phyloP scores from a whole-genome alignment of 441 rosid genomes.

The Brassica balearica region DNA sequence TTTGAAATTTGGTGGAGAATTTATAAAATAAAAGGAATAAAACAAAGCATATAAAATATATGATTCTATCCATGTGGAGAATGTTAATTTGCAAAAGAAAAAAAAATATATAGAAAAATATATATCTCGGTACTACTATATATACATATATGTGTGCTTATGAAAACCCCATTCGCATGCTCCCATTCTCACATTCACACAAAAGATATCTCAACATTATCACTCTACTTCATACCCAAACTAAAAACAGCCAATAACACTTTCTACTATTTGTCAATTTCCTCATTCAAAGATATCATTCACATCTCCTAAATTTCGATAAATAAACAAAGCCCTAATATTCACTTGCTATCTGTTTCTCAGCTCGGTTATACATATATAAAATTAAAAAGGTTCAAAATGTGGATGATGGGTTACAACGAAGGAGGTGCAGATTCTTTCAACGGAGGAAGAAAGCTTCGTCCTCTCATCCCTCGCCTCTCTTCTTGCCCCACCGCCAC shows the following conservation, averaged over 20 bases:
- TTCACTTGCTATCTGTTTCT: background rate
- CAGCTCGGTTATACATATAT: background rate
- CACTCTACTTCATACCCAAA: slow-evolving; percentile 33
- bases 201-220: slow-evolving; percentile 29
- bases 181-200: slow-evolving; percentile 39
- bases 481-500: slow-evolving; percentile 49
- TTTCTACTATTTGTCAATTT: slow-evolving; percentile 24
- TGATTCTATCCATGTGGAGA: background rate
- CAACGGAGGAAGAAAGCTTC: slow-evolving; percentile 73
- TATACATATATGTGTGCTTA: slow-evolving; percentile 28
- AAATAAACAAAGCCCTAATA: slow-evolving; percentile 25
- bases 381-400: background rate
- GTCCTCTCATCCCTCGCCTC: slow-evolving; percentile 86
- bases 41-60: background rate
- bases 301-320: background rate
- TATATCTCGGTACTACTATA: slow-evolving; percentile 28
- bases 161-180: slow-evolving; percentile 44
- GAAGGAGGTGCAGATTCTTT: slow-evolving; percentile 72
- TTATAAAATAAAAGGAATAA: background rate
- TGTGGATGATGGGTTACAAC: slow-evolving; percentile 85
- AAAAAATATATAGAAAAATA: background rate
- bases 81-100: background rate
- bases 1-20: background rate
- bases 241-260: slow-evolving; percentile 21
- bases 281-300: slow-evolving; percentile 21